Evolutionary conservation across 305 asterid genomes (phyloP).

Genomic region (Petunia hybrid): DNA sequence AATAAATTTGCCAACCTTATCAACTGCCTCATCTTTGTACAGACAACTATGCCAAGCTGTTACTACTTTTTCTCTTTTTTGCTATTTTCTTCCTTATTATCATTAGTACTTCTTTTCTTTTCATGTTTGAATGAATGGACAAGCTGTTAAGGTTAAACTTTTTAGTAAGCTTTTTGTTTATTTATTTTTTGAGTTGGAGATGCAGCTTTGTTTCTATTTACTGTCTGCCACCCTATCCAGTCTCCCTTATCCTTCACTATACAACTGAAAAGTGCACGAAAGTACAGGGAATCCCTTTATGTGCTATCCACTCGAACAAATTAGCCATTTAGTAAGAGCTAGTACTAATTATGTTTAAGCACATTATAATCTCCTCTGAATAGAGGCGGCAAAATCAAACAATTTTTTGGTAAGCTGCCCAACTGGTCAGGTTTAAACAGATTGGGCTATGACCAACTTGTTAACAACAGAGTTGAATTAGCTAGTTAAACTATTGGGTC

Average conservation of each 20-base stretch:
- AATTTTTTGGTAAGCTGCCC: too few species aligned
- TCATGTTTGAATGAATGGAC: neutral
- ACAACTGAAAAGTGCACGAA: neutral
- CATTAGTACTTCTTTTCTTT: neutral
- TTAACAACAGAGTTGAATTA: too few species aligned
- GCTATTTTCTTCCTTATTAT: neutral
- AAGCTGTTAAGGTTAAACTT: slow-evolving; percentile 22
- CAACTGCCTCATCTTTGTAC: neutral
- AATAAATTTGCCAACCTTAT: slow-evolving; percentile 6
- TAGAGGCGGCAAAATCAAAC: too few species aligned
- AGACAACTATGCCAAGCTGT: slow-evolving; percentile 16
- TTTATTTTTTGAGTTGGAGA: slow-evolving; percentile 13
- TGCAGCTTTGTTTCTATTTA: slow-evolving; percentile 18
- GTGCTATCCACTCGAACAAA: slow-evolving; percentile 2
- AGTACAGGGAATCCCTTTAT: neutral
- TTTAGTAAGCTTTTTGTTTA: neutral
- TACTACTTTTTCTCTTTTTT: neutral
- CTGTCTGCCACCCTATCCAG: slow-evolving; percentile 21
- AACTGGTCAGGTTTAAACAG: too few species aligned
- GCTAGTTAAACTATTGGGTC: too few species aligned
- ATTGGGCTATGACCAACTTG: too few species aligned
- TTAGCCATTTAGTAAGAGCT: neutral
- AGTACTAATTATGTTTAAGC: neutral
- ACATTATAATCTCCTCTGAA: neutral
- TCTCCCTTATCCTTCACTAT: neutral